Evolutionary conservation across 1,284 basidiomycete genomes (phyloP), one percentile per base, ranked within the genome.

Genomic region (Naganishia liquefaciens): DNA sequence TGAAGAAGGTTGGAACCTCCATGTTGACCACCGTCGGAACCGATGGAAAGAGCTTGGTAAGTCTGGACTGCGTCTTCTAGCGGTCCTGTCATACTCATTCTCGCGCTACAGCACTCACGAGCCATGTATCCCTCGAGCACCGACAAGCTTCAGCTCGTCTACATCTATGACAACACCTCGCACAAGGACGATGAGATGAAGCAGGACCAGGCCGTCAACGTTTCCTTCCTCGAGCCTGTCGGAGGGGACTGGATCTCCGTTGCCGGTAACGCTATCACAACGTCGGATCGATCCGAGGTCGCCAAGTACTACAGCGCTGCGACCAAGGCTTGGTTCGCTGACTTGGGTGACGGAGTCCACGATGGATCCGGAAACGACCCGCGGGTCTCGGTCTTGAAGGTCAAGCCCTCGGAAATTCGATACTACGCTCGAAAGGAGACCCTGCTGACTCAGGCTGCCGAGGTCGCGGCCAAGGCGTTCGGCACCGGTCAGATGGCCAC

Each of bases 211-310:
- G 84, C 91, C 73, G 88, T 89, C 69, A 93, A 93, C 74, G 85
- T 93, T 64, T 86, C 85, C 46, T 93, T 89, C 79, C 86, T 85
- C 71, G 87, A 93, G 72, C 81, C 83, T 33, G 81, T 82, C 33
- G 84, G 85, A 10, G 92, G 90, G 7, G 85, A 86, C 71, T 96
- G 93, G 93, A 90, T 87, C 0, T 91, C 89, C 74, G 89, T 88
- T 70, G 84, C 88, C 23, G 92, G 92, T 58, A 86, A 80, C 62
- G 92, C 91, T 17, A 70, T 43, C 68, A 73, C 73, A 4, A 67
- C 68, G n/a, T 82, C 85, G 68, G 87, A 92, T 76, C 82, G 81
- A 43, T 83, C 84, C 9, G 74, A 85, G 63, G 86, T 93, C 68
- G 85, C 84, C 70, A 84, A 87, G 72, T 82, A 89, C 64, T 93